Conservation (phyloP, 768 basidiomycete species). For the Lanmaoa pseudosensibilis region DNA sequence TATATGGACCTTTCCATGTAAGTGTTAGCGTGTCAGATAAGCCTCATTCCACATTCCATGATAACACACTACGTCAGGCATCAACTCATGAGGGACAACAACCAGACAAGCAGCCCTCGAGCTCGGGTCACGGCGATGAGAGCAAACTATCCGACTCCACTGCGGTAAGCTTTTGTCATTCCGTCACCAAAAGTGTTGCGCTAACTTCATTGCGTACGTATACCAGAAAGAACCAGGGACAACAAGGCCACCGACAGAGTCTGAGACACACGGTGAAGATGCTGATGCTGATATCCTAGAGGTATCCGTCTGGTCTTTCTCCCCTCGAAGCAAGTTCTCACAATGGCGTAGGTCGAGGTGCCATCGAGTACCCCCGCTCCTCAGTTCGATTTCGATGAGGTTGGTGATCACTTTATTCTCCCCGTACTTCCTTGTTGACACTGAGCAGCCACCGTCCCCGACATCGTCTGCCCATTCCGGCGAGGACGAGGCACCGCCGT, state of each 20-base stretch:
- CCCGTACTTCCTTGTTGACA: not conserved
- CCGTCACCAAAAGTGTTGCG: not conserved
- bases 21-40: not conserved
- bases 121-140: not conserved
- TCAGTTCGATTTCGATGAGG: not conserved
- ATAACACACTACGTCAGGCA: not conserved
- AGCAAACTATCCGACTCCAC: not conserved
- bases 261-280: not conserved
- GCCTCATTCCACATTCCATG: no score
- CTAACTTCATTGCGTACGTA: not conserved
- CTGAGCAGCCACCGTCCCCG: not conserved
- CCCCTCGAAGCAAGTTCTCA: not conserved
- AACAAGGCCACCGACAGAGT: no score
- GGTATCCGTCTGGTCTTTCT: not conserved
- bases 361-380: not conserved
- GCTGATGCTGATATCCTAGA: not conserved
- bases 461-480: not conserved
- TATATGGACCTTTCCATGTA: not conserved
- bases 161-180: not conserved
- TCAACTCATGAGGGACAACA: not conserved
- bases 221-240: not conserved
- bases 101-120: not conserved
- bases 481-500: not conserved
- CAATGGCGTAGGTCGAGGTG: not conserved
- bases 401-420: not conserved